Evolutionary conservation across 1,284 basidiomycete species (phyloP).

Genomic region (Fomitopsis pinicola): DNA sequence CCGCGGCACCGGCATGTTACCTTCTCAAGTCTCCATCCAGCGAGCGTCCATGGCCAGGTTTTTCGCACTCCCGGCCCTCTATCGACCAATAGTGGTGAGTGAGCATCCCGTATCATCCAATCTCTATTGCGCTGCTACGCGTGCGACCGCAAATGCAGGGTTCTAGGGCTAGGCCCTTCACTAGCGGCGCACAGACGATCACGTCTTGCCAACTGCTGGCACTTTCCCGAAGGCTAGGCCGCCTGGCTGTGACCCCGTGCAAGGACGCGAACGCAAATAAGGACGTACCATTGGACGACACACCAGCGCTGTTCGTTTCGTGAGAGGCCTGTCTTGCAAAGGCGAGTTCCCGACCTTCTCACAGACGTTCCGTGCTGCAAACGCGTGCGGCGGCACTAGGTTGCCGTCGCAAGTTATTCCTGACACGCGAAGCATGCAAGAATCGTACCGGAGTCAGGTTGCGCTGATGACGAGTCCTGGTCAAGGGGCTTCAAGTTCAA

Average conservation of each 20-base stretch:
- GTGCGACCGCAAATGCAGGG: neutral
- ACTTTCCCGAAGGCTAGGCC: neutral
- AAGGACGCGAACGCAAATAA: neutral
- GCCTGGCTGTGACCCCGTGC: neutral
- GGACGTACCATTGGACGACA: neutral
- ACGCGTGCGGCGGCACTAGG: neutral
- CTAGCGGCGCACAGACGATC: neutral
- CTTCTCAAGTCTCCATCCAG: too few species aligned
- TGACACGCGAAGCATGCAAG: too few species aligned
- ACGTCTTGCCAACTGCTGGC: neutral
- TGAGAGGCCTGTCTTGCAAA: neutral
- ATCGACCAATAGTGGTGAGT: neutral
- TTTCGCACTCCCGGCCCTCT: neutral
- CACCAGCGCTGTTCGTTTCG: neutral
- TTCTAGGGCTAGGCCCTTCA: neutral
- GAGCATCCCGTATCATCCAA: neutral
- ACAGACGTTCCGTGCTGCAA: neutral
- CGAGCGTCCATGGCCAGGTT: too few species aligned
- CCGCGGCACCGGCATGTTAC: too few species aligned
- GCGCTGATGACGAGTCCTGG: too few species aligned
- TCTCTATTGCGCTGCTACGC: neutral
- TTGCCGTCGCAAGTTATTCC: neutral
- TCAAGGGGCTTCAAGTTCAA: too few species aligned
- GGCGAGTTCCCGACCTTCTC: neutral
- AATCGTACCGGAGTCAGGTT: too few species aligned